These are phyloP conservation scores for Prunus persica DNA, from an alignment of 306 rosid genomes.

Conservation along the genomic window DNA sequence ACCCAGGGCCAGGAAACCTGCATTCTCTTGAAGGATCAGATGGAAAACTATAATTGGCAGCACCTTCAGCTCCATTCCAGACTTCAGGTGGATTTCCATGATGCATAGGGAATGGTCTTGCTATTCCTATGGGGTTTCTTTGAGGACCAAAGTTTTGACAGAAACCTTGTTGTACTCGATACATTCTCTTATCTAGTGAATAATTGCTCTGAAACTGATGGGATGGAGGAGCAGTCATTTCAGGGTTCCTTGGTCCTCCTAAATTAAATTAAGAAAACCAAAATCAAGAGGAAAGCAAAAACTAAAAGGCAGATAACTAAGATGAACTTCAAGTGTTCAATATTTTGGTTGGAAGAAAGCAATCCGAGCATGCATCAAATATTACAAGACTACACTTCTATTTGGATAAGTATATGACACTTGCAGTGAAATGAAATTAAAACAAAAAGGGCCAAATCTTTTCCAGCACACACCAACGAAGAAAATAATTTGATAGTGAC, in stretches of 20 bases:
- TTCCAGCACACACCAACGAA: background rate
- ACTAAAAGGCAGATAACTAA: background rate
- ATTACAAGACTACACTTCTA: background rate
- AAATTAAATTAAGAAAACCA: constrained; percentile 20
- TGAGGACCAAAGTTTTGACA: constrained; percentile 23
- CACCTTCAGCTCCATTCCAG: constrained; percentile 51
- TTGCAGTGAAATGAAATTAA: background rate
- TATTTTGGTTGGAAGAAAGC: background rate
- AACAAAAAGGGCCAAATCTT: background rate
- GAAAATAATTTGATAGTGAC: background rate
- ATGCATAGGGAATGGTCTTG: constrained; percentile 25
- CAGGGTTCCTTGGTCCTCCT: constrained; percentile 50
- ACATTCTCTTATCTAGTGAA: constrained; percentile 28
- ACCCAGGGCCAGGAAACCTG: constrained; percentile 39
- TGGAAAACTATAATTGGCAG: constrained; percentile 29
- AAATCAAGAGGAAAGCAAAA: constrained; percentile 22
- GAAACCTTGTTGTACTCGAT: constrained; percentile 35
- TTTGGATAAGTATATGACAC: background rate
- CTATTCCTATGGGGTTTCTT: constrained; percentile 30
- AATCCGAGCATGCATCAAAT: background rate
- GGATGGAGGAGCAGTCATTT: constrained; percentile 34
- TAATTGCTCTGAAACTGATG: constrained; percentile 39
- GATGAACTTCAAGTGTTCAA: background rate
- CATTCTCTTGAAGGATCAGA: constrained; percentile 32
- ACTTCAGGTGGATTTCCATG: constrained; percentile 26